Evolutionary conservation across 176 grass and related monocot species (phyloP), one percentile per base, ranked within the genome.

Genomic region (Thalia dealbata): DNA sequence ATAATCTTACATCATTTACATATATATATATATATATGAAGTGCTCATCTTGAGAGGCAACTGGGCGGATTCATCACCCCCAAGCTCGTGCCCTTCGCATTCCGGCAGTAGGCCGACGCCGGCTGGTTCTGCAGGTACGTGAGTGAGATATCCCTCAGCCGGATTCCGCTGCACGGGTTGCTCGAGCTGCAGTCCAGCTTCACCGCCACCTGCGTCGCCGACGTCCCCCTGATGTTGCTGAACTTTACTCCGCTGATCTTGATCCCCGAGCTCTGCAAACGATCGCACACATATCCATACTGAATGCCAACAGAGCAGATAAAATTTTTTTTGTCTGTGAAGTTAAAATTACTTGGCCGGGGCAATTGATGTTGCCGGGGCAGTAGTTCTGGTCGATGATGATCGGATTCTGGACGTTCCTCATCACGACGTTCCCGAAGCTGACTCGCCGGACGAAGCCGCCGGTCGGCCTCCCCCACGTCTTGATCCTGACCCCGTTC

Each of bases 341-440:
- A 28, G 28, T 0, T n/a, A n/a, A n/a, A 11, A 11, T 76, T 77
- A 88, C 89, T 83, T 88, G 68, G 69, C 68, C 77, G 2, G 83
- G 83, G 72, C 89, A 88, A 19, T 74, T 66, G 18, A 60, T 19
- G 4, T 79, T 60, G 77, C 72, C 43, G n/a, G 81, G 89, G 73
- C 89, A 92, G 86, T 92, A 92, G 75, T 81, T 86, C 61, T 92
- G 89, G 62, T 92, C 83, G 19, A 92, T 18, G 59, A 92, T 14
- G 78, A 92, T 82, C n/a, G 86, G 86, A 27, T 86, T 86, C 23
- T 74, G 12, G 46, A 88, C 90, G 22, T 63, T 43, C 24, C 46
- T 43, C 90, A 92, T 86, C 19, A 78, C 45, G 51, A 78, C 61
- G 14, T 61, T 28, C 9, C 67, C 3, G 52, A 92, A 88, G 22